Evolutionary conservation across 257 asterid species (phyloP).

Genomic region (Dorcoceras hygrometricum): DNA sequence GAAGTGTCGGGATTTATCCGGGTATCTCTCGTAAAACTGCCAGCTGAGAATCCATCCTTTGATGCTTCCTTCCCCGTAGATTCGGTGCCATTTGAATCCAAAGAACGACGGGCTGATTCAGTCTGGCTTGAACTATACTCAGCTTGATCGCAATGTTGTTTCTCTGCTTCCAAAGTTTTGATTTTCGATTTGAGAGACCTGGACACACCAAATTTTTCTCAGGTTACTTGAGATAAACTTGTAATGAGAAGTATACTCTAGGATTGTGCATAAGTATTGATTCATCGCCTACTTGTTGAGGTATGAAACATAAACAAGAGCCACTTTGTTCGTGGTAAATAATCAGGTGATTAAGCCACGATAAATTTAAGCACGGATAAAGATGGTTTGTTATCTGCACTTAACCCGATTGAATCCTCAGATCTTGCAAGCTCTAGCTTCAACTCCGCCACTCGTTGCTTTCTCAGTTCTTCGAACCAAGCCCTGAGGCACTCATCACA

Average conservation of each 20-base stretch:
- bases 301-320: neutral
- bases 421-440: conserved; percentile 67
- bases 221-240: neutral
- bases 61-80: conserved; percentile 48
- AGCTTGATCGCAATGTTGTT: conserved; percentile 33
- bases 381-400: conserved; percentile 27
- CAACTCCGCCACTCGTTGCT: conserved; percentile 74
- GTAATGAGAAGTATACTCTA: neutral
- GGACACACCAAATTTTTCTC: conserved; percentile 17
- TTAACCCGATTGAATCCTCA: conserved; percentile 78
- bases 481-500: conserved; percentile 41
- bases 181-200: conserved; percentile 82
- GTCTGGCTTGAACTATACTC: conserved; percentile 36
- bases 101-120: conserved; percentile 44
- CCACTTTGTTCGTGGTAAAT: neutral
- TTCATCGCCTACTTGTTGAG: neutral
- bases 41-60: conserved; percentile 65
- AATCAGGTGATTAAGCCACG: neutral
- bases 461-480: conserved; percentile 84
- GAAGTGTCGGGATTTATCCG: conserved; percentile 39
- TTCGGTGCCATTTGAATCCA: conserved; percentile 53
- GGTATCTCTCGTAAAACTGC: conserved; percentile 67
- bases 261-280: neutral
- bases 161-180: conserved; percentile 49
- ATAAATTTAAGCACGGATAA: conserved; percentile 2